Conservation (phyloP, 352 stramenopile species). For the Globisporangium irregulare region DNA sequence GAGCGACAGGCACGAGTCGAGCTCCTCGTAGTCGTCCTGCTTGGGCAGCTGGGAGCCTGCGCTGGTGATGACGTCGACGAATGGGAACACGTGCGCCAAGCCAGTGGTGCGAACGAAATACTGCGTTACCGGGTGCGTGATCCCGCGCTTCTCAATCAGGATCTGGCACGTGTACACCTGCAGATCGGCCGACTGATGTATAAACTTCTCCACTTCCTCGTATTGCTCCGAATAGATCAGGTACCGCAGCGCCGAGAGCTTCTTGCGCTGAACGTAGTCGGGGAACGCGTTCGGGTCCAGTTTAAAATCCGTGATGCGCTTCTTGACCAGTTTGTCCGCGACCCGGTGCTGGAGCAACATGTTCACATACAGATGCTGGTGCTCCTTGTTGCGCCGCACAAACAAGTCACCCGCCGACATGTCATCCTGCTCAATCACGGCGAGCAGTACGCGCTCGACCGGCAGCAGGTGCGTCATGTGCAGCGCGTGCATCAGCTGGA, state of each 20-base stretch:
- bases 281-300: constrained; percentile 55
- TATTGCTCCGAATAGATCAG: constrained; percentile 59
- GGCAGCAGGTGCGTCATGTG: constrained; percentile 43
- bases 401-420: constrained; percentile 56
- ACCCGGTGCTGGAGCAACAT: constrained; percentile 43
- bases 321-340: constrained; percentile 71
- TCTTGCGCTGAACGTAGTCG: constrained; percentile 45
- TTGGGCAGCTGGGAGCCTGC: constrained; percentile 18
- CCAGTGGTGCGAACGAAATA: constrained; percentile 55
- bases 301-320: constrained; percentile 57
- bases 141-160: constrained; percentile 43
- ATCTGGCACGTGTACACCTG: constrained; percentile 55
- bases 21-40: constrained; percentile 40
- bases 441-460: constrained; percentile 31
- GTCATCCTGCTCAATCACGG: constrained; percentile 50
- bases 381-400: constrained; percentile 30
- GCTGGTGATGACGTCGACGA: constrained; percentile 40
- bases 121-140: constrained; percentile 35
- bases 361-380: constrained; percentile 48
- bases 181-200: constrained; percentile 24
- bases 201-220: constrained; percentile 48
- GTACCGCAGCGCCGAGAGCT: constrained; percentile 53
- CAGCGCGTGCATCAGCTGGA: constrained; percentile 45
- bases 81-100: constrained; percentile 35
- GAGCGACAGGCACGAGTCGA: constrained; percentile 50